These are phyloP conservation scores for Taphrina flavorubra DNA, from an alignment of 1,139 yeast species.

Conservation along the genomic window DNA sequence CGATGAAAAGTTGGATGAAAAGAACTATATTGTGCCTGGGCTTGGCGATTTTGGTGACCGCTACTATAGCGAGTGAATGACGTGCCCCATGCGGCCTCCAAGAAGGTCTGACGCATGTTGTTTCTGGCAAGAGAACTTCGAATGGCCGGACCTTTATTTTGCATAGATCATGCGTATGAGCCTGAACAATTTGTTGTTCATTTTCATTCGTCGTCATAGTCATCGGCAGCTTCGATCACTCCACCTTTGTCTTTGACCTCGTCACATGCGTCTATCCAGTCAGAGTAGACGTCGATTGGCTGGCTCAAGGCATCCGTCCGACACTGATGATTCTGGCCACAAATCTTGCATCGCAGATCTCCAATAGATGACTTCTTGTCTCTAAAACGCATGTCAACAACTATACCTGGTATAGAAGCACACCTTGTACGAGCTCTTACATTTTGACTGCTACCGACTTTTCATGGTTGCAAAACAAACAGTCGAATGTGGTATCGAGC, in stretches of 20 bases:
- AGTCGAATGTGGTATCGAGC: slow-evolving; percentile 40
- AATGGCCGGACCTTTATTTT: no score
- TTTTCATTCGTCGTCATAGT: slow-evolving; percentile 12
- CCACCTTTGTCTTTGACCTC: slow-evolving; percentile 59
- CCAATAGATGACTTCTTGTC: slow-evolving; percentile 90
- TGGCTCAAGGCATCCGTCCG: slow-evolving; percentile 77
- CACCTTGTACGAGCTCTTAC: slow-evolving; percentile 24
- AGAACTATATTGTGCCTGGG: slow-evolving; percentile 79
- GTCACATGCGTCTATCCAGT: slow-evolving; percentile 98
- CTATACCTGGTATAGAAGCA: neutral
- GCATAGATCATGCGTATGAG: neutral
- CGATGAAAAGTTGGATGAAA: slow-evolving; percentile 82
- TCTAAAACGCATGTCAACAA: slow-evolving; percentile 39
- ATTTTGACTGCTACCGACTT: slow-evolving; percentile 84
- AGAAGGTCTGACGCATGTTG: no score
- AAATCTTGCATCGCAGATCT: slow-evolving; percentile 82
- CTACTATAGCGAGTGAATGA: slow-evolving; percentile 26
- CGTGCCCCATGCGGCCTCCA: no score
- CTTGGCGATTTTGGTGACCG: slow-evolving; percentile 94
- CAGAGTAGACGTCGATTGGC: slow-evolving; percentile 94
- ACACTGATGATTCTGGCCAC: slow-evolving; percentile 93
- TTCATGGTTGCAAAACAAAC: slow-evolving; percentile 86
- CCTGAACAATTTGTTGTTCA: no score
- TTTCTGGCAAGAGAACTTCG: no score
- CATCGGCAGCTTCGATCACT: neutral